A percentile compares a stretch with the other conserved stretches of the same genome.
Evolutionary conservation across 352 stramenopile species (phyloP).

Genomic region (Phytophthora rubi): DNA sequence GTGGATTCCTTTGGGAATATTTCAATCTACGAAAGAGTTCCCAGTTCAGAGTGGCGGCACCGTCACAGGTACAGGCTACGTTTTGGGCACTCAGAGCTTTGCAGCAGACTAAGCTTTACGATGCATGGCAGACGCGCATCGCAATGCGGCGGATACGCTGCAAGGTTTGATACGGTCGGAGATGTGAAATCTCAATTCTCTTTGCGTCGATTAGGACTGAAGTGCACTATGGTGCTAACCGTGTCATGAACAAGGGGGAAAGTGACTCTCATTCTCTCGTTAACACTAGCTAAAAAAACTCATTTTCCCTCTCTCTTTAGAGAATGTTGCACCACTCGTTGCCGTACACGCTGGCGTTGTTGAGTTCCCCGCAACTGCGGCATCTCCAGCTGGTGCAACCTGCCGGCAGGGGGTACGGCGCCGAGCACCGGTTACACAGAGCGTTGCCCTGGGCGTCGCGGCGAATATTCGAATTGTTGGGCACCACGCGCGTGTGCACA

Average conservation of each 20-base stretch:
- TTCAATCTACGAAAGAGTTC: neutral
- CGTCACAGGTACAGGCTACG: slow-evolving; percentile 30
- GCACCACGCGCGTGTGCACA: slow-evolving; percentile 41
- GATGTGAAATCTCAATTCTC: slow-evolving; percentile 17
- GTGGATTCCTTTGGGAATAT: too few species aligned
- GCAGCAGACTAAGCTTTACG: neutral
- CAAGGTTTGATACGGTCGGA: slow-evolving; percentile 42
- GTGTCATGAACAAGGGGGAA: neutral
- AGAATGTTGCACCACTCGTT: slow-evolving; percentile 75
- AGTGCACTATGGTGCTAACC: slow-evolving; percentile 1
- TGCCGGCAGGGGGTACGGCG: slow-evolving; percentile 70
- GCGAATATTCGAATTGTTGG: slow-evolving; percentile 76
- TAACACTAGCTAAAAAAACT: neutral
- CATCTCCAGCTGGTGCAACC: slow-evolving; percentile 81
- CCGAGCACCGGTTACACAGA: slow-evolving; percentile 75
- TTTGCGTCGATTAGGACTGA: neutral
- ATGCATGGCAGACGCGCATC: slow-evolving; percentile 21
- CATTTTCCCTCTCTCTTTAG: slow-evolving; percentile 26
- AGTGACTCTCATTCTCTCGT: neutral
- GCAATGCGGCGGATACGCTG: slow-evolving; percentile 44
- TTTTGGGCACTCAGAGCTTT: slow-evolving; percentile 44
- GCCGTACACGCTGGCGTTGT: slow-evolving; percentile 81
- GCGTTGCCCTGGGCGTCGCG: slow-evolving; percentile 72
- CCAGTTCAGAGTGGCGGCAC: too few species aligned
- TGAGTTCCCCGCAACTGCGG: slow-evolving; percentile 73